Evolutionary conservation across 768 basidiomycete genomes (phyloP).

Genomic region (Suillus paluster): DNA sequence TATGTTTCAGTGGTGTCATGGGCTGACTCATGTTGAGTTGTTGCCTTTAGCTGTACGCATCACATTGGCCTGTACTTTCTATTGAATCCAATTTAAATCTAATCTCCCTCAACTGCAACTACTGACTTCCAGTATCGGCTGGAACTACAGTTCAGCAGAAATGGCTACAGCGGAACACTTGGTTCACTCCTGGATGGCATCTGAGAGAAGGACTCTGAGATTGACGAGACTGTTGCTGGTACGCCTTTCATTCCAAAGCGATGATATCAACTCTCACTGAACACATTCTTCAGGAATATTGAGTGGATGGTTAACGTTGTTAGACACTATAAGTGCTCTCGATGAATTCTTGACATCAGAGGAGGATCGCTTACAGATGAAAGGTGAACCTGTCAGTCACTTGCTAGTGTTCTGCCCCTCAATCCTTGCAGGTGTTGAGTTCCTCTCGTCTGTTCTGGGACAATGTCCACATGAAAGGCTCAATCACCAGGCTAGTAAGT

Average conservation of each 20-base stretch:
- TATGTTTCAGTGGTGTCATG: no score
- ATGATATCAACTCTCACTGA: constrained; percentile 45
- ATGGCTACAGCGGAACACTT: constrained; percentile 55
- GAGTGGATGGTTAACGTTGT: constrained; percentile 58
- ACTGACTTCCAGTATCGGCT: neutral
- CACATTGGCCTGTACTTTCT: neutral
- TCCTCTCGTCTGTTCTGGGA: constrained; percentile 75
- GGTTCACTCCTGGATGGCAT: constrained; percentile 75
- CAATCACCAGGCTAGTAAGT: constrained; percentile 82
- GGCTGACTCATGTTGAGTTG: constrained; percentile 6
- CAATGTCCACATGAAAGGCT: constrained; percentile 63
- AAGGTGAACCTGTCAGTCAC: constrained; percentile 56
- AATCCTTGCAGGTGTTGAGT: constrained; percentile 70
- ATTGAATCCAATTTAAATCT: constrained; percentile 6
- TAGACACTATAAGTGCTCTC: constrained; percentile 83
- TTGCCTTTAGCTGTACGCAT: constrained; percentile 19
- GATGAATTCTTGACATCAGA: constrained; percentile 90
- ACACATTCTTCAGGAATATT: constrained; percentile 48
- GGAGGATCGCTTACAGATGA: constrained; percentile 74
- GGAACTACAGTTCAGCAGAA: neutral
- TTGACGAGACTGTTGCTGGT: constrained; percentile 64
- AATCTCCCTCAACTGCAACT: neutral
- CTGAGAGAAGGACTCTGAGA: constrained; percentile 61
- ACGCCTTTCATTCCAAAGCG: constrained; percentile 29
- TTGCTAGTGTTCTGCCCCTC: constrained; percentile 5